Evolutionary conservation across 2,329 filamentous ascomycete species (phyloP).

Genomic region (Cercospora sp.): DNA sequence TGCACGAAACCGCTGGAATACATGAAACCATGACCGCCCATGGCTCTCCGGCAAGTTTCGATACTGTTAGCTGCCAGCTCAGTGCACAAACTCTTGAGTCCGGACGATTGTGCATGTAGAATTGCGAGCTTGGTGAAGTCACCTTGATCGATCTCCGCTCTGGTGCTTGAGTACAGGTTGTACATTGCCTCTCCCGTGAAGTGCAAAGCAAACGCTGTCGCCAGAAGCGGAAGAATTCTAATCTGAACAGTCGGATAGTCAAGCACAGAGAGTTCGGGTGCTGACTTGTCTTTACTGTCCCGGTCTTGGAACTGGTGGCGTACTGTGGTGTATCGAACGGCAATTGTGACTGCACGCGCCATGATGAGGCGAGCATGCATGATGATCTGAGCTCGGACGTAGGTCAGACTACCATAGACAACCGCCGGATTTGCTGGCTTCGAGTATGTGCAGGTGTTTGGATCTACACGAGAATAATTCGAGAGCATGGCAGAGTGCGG

Average conservation of each 20-base stretch:
- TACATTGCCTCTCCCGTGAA: slow-evolving; percentile 54
- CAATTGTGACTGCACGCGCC: slow-evolving; percentile 55
- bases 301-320: slow-evolving; percentile 54
- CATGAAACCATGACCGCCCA: slow-evolving; percentile 58
- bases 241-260: slow-evolving; percentile 59
- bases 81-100: slow-evolving; percentile 56
- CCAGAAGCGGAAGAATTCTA: slow-evolving; percentile 55
- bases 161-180: slow-evolving; percentile 49
- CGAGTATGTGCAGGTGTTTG: slow-evolving; percentile 48
- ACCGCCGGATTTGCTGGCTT: slow-evolving; percentile 52
- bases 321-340: slow-evolving; percentile 53
- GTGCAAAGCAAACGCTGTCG: slow-evolving; percentile 54
- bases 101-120: slow-evolving; percentile 56
- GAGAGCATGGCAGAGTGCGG: slow-evolving; percentile 53
- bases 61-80: slow-evolving; percentile 57
- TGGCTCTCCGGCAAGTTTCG: slow-evolving; percentile 55
- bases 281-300: slow-evolving; percentile 42
- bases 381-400: slow-evolving; percentile 50
- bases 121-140: slow-evolving; percentile 53
- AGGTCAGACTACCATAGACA: slow-evolving; percentile 54
- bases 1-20: slow-evolving; percentile 56
- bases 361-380: slow-evolving; percentile 56
- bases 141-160: slow-evolving; percentile 52
- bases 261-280: slow-evolving; percentile 51
- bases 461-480: slow-evolving; percentile 52